A percentile compares a stretch with the other conserved stretches of the same genome.
These are phyloP conservation scores for Metschnikowia arizonensis DNA, from an alignment of 805 yeast species.

Conservation along the genomic window DNA sequence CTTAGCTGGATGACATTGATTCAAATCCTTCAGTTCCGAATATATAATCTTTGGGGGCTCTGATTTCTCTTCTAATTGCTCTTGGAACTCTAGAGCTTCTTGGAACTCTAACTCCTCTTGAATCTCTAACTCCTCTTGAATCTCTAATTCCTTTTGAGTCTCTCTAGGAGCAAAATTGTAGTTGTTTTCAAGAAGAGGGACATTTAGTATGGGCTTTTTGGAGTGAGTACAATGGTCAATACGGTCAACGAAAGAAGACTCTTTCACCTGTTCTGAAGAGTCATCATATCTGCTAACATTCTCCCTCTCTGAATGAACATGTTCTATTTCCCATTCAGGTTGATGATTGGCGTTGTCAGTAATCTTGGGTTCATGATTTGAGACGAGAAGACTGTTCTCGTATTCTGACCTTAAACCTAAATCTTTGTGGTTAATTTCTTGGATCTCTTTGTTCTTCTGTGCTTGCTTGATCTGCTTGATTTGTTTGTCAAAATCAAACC, in stretches of 20 bases:
- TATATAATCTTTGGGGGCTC: no score
- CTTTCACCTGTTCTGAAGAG: neutral
- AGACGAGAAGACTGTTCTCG: neutral
- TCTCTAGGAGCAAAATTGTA: conserved; percentile 1
- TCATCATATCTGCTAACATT: neutral
- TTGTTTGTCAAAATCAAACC: neutral
- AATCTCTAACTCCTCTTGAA: neutral
- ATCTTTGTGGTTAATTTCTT: neutral
- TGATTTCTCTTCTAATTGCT: no score
- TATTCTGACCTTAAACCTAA: neutral
- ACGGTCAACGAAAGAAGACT: conserved; percentile 1
- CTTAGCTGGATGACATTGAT: neutral
- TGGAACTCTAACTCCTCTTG: neutral
- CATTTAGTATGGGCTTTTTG: neutral
- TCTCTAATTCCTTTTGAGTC: neutral
- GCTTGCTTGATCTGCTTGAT: neutral
- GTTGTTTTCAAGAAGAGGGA: neutral
- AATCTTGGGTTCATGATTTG: neutral
- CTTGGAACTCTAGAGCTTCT: neutral
- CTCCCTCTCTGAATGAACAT: neutral
- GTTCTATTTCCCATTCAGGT: neutral
- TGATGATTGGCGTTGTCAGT: neutral
- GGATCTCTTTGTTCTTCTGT: neutral
- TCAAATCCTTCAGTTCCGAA: no score
- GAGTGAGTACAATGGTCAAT: neutral